Evolutionary conservation across 2,329 filamentous ascomycete species (phyloP).

Genomic region (Mycosphaerella sp.): DNA sequence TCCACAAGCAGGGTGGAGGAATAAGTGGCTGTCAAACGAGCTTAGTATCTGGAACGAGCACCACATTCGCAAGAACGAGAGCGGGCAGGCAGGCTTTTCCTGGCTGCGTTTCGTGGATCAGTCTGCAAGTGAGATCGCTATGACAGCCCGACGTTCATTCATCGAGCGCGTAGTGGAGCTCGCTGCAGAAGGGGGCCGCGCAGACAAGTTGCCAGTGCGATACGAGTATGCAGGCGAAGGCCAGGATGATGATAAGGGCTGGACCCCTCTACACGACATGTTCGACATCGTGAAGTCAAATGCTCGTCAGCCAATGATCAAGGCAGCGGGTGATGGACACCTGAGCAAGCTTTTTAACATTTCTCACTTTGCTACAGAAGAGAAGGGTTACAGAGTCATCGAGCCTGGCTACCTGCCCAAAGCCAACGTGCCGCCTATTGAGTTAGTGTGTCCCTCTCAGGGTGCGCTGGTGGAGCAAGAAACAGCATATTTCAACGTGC

Average conservation of each 20-base stretch:
- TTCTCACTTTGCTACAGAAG: slow-evolving; percentile 57
- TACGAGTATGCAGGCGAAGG: slow-evolving; percentile 54
- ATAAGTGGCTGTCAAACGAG: slow-evolving; percentile 68
- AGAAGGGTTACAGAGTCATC: slow-evolving; percentile 67
- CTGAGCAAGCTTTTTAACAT: slow-evolving; percentile 75
- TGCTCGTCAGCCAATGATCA: slow-evolving; percentile 59
- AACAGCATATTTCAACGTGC: slow-evolving; percentile 69
- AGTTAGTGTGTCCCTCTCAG: slow-evolving; percentile 68
- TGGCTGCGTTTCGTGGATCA: slow-evolving; percentile 83
- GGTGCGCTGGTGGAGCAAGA: slow-evolving; percentile 59
- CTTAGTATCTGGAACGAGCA: slow-evolving; percentile 89
- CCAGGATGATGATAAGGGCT: slow-evolving; percentile 46
- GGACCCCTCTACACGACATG: slow-evolving; percentile 67
- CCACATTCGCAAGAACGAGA: slow-evolving; percentile 60
- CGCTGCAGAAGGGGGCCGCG: slow-evolving; percentile 44
- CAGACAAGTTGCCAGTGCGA: slow-evolving; percentile 60
- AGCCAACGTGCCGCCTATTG: slow-evolving; percentile 78
- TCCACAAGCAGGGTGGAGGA: slow-evolving; percentile 67
- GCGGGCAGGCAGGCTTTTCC: slow-evolving; percentile 62
- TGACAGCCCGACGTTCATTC: slow-evolving; percentile 61
- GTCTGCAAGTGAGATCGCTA: slow-evolving; percentile 66
- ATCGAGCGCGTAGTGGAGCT: slow-evolving; percentile 68
- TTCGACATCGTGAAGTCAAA: slow-evolving; percentile 71
- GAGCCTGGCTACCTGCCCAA: slow-evolving; percentile 76
- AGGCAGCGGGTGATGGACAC: slow-evolving; percentile 65